Base-by-base conservation (phyloP, 1,284 basidiomycete species). In the Thecaphora thlaspeos region DNA sequence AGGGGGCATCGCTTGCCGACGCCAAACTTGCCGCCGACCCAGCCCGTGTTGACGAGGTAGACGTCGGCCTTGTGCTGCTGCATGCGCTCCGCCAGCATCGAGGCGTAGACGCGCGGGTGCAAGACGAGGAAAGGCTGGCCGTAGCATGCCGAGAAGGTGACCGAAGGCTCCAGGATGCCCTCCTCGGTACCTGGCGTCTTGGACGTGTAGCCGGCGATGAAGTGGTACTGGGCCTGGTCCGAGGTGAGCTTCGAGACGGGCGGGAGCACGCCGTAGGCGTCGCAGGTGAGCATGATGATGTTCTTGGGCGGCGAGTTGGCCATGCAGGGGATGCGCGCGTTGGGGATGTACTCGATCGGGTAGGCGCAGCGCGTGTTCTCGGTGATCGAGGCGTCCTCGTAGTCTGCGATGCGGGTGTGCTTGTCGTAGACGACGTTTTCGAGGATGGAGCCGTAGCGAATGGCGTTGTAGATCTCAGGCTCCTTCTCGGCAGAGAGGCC, bases 1-100 rank as follows among this genome's bases (percentile, higher is more conserved):
- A 78, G 69, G 15, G 77, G 75, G 68, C 76, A 78, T 30, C 76
- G 68, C 47, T 71, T 65, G 43, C 79, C 80, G 30, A 80, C 80
- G 53, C 94, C 94, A 79, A 87, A 98, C 81, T 91, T 92, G 79
- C 94, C 94, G 59, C 90, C 88, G 52, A 90, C 89, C 94, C 94
- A 98, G 75, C 94, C 94, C 19, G 94, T 97, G 87, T 98, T 97
- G 85, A 98, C 90, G 77, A 98, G 85, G 91, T 91, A 98, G 83
- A 93, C 96, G 81, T 94, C 82, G 76, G 92, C 92, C 62, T 91
- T 86, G 82, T 90, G 84, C 81, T 88, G 85, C 55, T 87, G 81
- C 94, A 98, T 98, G 76, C 90, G 87, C 77, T 91, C 88, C 10
- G 94, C 91, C 70, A 99, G 84, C 95, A 98, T 99, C 80, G 88